Base-by-base conservation (phyloP, 1,284 basidiomycete genomes). In the Puccinia horiana region DNA sequence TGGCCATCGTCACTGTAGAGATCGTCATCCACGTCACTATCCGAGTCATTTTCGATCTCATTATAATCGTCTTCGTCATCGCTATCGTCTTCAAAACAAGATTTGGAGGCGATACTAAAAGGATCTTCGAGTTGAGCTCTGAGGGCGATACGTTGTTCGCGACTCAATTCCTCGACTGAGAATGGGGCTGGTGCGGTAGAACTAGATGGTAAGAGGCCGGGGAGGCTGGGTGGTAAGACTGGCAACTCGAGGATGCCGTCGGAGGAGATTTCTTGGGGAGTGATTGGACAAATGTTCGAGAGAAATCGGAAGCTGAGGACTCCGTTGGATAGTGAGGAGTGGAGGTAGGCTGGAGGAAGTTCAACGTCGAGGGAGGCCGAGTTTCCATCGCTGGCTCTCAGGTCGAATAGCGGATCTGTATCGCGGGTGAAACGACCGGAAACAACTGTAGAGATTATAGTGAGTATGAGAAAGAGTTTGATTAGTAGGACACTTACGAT, bases 1-100 rank as follows among this genome's bases (percentile, higher is more conserved):
- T 77, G 58, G 26, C 77, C 77, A 72, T 80, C 77, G 54, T 80
- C 77, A 52, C 77, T 80, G 67, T 80, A 80, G 20, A 80, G 40
- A 35, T 80, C 77, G 42, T 80, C 77, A 72, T 80, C 77, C 8
- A 72, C 56, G 29, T 80, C 77, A 29, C 77, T 72, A 40, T 80
- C 77, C n/a, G 49, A 54, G n/a, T 52, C 63, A 29, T 80, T 35
- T 40, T 63, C 3, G 42, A 29, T 42, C 4, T 44, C 29, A 29
- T 49, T 35, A 32, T 70, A 70, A 16, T 44, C 69, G 8, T 75
- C 73, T 3, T 80, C 77, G 23, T 80, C 65, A 16, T 80, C 77
- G 52, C 52, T 70, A 37, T 72, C 77, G 23, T 80, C 77, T 44
- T 80, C 77, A 42, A 80, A 56, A 44, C 44, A 80, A 37, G 77